phyloP scores from a whole-genome alignment of 2,329 filamentous ascomycete species.

The Phoma sp. region DNA sequence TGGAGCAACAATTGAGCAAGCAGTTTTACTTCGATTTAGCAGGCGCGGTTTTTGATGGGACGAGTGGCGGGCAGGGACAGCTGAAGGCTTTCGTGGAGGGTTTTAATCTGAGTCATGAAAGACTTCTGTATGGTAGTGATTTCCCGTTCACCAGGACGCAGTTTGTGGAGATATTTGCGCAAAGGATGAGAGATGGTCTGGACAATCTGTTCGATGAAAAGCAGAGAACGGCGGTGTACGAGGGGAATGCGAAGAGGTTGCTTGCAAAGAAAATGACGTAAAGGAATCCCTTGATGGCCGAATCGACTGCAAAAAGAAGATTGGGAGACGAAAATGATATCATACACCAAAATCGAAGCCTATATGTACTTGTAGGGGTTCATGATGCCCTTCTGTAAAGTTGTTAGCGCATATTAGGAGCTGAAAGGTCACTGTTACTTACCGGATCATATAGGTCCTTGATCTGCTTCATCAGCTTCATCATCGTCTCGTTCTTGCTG shows the following conservation, averaged over 20 bases:
- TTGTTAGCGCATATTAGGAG: conserved; percentile 20
- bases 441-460: conserved; percentile 95
- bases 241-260: conserved; percentile 47
- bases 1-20: conserved; percentile 40
- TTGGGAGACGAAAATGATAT: neutral
- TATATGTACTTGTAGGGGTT: conserved; percentile 97
- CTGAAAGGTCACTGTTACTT: conserved; percentile 50
- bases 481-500: conserved; percentile 84
- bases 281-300: neutral
- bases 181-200: conserved; percentile 51
- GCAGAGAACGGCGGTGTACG: conserved; percentile 47
- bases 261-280: conserved; percentile 20
- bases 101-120: conserved; percentile 44
- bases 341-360: conserved; percentile 2
- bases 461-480: conserved; percentile 91
- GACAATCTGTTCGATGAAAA: conserved; percentile 45
- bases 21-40: conserved; percentile 62
- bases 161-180: conserved; percentile 47
- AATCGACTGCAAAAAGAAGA: neutral
- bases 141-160: conserved; percentile 56
- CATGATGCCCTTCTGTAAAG: conserved; percentile 87
- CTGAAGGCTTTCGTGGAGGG: conserved; percentile 56
- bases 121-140: conserved; percentile 60
- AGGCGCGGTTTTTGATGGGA: conserved; percentile 54
- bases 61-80: conserved; percentile 49